phyloP scores from a whole-genome alignment of 2,329 filamentous ascomycete genomes.

The Amauroascus niger region DNA sequence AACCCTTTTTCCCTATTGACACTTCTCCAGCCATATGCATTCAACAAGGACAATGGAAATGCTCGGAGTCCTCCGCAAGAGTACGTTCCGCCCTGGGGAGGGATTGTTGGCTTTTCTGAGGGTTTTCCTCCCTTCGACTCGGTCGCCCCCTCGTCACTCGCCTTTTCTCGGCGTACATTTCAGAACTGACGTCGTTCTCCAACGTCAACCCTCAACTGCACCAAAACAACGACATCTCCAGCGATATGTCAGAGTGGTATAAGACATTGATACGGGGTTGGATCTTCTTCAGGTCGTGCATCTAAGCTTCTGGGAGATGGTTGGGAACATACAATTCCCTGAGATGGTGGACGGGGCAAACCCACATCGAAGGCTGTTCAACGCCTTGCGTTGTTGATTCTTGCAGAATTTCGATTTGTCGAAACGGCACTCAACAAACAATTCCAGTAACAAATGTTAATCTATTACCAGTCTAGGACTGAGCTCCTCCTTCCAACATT shows the following conservation, averaged over 20 bases:
- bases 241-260: not conserved
- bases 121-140: not conserved
- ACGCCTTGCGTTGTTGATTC: not conserved
- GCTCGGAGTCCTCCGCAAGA: not conserved
- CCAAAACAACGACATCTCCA: not conserved
- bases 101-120: not conserved
- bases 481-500: not conserved
- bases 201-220: constrained; percentile 12
- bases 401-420: not conserved
- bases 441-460: not conserved
- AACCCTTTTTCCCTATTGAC: no score
- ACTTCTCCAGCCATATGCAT: constrained; percentile 2
- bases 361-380: not conserved
- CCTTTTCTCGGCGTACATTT: constrained; percentile 14
- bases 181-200: constrained; percentile 12
- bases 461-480: no score
- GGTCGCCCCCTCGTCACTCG: not conserved
- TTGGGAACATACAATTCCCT: not conserved
- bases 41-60: not conserved
- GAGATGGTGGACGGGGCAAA: not conserved
- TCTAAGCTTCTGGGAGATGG: not conserved
- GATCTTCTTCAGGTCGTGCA: not conserved
- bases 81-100: no score
- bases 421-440: not conserved
- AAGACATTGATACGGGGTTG: not conserved